A percentile compares a stretch with the other conserved stretches of the same genome.
Conservation (phyloP, 768 basidiomycete genomes). For the Trametes sanguinea region DNA sequence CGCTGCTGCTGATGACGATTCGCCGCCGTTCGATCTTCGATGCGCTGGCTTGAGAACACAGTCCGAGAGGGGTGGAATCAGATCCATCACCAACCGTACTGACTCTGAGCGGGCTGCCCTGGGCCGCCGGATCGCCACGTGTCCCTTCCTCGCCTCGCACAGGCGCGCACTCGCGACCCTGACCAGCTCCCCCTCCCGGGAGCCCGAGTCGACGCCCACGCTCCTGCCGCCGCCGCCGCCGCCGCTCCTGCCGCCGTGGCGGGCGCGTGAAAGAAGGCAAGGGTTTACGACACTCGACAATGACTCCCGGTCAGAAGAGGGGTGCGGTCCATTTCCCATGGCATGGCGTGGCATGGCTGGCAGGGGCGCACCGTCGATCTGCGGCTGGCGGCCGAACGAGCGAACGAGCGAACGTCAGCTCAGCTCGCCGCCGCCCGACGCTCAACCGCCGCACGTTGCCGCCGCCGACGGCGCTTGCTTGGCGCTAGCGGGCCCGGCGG, state of each 20-base stretch:
- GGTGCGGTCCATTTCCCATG: no score
- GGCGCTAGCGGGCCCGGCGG: no score
- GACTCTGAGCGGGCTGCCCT: neutral
- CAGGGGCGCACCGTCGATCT: neutral
- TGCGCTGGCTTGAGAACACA: neutral
- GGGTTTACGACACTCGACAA: neutral
- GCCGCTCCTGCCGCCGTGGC: neutral
- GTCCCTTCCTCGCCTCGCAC: neutral
- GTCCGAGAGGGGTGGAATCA: no score
- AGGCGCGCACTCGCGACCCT: neutral
- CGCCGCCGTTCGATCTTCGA: constrained; percentile 2
- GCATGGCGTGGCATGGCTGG: no score
- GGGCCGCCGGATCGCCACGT: constrained; percentile 9
- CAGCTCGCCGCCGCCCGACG: neutral
- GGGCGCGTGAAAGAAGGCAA: neutral
- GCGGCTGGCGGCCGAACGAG: no score
- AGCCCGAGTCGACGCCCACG: neutral
- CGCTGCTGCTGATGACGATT: no score
- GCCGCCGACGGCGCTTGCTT: no score
- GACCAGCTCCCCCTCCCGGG: neutral
- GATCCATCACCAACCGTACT: neutral
- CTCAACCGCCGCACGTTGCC: neutral
- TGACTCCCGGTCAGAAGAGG: neutral
- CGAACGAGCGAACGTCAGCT: no score
- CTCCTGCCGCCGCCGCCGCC: neutral